A percentile compares a stretch with the other conserved stretches of the same genome.
Evolutionary conservation across 78 protist species (phyloP).

Genomic region (Cavenderia fasciculata): DNA sequence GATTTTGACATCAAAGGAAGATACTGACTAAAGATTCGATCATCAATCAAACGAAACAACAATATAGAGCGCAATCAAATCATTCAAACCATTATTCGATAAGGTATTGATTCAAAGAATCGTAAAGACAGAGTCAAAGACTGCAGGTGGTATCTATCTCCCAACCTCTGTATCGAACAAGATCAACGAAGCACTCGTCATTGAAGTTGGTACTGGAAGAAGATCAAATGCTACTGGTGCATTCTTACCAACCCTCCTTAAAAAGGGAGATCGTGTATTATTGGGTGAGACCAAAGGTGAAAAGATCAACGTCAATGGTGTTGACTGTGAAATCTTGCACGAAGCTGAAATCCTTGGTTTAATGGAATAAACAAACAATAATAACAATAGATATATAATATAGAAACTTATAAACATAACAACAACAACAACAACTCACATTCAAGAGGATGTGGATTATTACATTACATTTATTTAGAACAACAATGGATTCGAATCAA

Average conservation of each 20-base stretch:
- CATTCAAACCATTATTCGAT: constrained; percentile 75
- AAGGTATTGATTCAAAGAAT: constrained; percentile 66
- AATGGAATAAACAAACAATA: constrained; percentile 3
- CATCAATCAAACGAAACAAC: no score
- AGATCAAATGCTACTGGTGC: constrained; percentile 42
- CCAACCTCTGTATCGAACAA: constrained; percentile 47
- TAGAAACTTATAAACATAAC: neutral
- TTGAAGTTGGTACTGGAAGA: constrained; percentile 74
- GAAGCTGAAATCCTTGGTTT: constrained; percentile 65
- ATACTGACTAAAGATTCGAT: no score
- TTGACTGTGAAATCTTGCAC: constrained; percentile 44
- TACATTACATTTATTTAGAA: no score
- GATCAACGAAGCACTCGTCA: constrained; percentile 34
- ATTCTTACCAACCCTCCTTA: constrained; percentile 25
- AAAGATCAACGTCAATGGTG: constrained; percentile 60
- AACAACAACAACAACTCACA: neutral
- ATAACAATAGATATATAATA: constrained; percentile 5
- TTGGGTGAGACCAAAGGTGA: constrained; percentile 28
- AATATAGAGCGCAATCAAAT: constrained; percentile 14
- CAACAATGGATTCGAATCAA: no score
- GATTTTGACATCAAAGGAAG: no score
- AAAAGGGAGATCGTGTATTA: constrained; percentile 70
- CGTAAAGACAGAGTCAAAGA: constrained; percentile 30
- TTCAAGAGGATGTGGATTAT: no score
- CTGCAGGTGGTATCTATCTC: constrained; percentile 52